Evolutionary conservation across 805 yeast species (phyloP).

Genomic region (Yamadazyma takamatsuzukensis): DNA sequence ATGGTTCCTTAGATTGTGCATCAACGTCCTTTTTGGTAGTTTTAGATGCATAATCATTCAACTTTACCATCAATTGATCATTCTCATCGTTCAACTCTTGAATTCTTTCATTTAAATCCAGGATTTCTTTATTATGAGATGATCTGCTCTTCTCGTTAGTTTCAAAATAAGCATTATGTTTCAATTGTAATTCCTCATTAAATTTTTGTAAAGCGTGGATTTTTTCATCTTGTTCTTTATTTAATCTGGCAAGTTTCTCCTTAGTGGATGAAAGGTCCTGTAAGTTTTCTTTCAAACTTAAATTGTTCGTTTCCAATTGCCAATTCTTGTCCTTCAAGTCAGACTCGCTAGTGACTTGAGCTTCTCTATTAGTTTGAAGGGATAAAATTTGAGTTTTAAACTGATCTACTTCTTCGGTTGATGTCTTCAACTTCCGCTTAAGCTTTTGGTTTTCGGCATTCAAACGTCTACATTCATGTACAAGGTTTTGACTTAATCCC

Average conservation of each 20-base stretch:
- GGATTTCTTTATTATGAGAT: conserved; percentile 39
- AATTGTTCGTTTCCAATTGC: conserved; percentile 57
- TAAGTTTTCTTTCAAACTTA: conserved; percentile 42
- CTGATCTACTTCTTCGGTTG: conserved; percentile 41
- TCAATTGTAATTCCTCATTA: conserved; percentile 43
- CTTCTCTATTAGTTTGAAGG: conserved; percentile 30
- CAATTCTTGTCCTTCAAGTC: conserved; percentile 57
- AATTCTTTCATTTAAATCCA: conserved; percentile 48
- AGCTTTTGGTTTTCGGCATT: conserved; percentile 58
- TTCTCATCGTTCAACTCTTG: conserved; percentile 67
- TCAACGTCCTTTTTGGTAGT: not conserved
- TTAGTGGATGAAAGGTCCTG: conserved; percentile 37
- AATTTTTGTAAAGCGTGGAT: conserved; percentile 36
- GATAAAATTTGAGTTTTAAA: conserved; percentile 32
- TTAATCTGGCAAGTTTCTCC: conserved; percentile 29
- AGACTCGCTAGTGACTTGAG: conserved; percentile 42
- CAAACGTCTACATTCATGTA: conserved; percentile 66
- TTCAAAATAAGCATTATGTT: conserved; percentile 37
- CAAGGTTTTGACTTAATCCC: conserved; percentile 67
- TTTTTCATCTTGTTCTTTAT: conserved; percentile 31
- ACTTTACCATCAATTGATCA: conserved; percentile 48
- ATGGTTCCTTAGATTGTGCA: not conserved
- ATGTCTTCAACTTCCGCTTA: conserved; percentile 38
- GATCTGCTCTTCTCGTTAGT: conserved; percentile 34
- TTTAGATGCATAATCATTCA: too few species aligned